These are phyloP conservation scores for Lathyrus tuberosus DNA, from an alignment of 306 rosid species.

Conservation along the genomic window DNA sequence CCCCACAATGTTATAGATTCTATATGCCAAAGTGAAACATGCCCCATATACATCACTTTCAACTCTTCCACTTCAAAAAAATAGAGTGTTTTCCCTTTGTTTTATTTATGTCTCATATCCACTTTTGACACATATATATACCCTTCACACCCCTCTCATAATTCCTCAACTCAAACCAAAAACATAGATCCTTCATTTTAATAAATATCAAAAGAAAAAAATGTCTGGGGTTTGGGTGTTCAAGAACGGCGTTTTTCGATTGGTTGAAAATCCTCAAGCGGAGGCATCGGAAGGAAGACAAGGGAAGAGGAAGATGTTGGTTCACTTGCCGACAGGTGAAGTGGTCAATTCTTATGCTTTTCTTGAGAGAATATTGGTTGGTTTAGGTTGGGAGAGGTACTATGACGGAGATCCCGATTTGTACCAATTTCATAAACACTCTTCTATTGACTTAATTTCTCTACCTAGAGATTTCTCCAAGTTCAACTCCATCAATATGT, in stretches of 20 bases:
- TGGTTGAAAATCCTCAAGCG: constrained; percentile 74
- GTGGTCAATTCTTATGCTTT: constrained; percentile 63
- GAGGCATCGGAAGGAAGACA: constrained; percentile 51
- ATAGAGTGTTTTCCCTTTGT: constrained; percentile 58
- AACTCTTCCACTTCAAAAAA: constrained; percentile 41
- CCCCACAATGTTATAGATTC: constrained; percentile 91
- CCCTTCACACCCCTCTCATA: constrained; percentile 35
- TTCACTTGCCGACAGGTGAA: constrained; percentile 70
- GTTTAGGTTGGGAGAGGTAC: constrained; percentile 96
- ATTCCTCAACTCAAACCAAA: constrained; percentile 32
- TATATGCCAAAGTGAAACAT: constrained; percentile 60
- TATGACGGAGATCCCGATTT: constrained; percentile 80
- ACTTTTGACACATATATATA: constrained; percentile 51
- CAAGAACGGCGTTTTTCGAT: constrained; percentile 68
- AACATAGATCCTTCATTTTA: too few species aligned
- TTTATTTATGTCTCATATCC: constrained; percentile 46
- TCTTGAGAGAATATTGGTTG: constrained; percentile 66
- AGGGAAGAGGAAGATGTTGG: constrained; percentile 61
- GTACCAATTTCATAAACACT: constrained; percentile 82
- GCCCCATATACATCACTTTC: constrained; percentile 36
- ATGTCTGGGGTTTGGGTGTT: constrained; percentile 69
- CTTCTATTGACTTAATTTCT: constrained; percentile 86
- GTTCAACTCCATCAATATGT: constrained; percentile 90
- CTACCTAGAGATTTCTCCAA: constrained; percentile 78
- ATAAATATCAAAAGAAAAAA: too few species aligned